Percentiles rank a stretch among this genome's conserved stretches.
Conservation (phyloP, 2,329 filamentous ascomycete species). For the Fusarium equiseti region DNA sequence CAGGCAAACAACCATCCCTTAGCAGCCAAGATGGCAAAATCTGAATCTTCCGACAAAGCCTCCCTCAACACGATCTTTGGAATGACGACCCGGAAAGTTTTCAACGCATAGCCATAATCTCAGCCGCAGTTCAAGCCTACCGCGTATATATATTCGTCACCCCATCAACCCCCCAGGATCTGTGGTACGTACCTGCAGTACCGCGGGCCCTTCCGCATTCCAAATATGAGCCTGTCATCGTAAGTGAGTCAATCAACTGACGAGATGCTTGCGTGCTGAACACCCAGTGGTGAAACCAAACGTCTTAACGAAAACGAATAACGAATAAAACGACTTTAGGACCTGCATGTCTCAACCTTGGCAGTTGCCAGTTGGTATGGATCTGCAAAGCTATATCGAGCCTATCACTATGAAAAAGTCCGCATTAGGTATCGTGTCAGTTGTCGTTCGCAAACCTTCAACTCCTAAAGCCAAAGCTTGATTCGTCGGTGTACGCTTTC, state of each 20-base stretch:
- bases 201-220: slow-evolving; percentile 18
- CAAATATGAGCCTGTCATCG: neutral
- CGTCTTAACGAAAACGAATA: slow-evolving; percentile 10
- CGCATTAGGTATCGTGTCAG: slow-evolving; percentile 24
- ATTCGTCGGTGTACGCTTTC: slow-evolving; percentile 20
- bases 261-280: neutral
- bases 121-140: neutral
- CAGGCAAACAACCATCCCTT: neutral
- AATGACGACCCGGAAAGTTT: slow-evolving; percentile 2
- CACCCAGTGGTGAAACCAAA: slow-evolving; percentile 1
- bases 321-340: slow-evolving; percentile 9
- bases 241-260: neutral
- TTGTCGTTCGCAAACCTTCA: slow-evolving; percentile 4
- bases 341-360: slow-evolving; percentile 5
- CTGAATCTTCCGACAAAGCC: neutral
- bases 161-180: slow-evolving; percentile 10
- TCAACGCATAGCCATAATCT: neutral
- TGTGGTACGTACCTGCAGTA: slow-evolving; percentile 10
- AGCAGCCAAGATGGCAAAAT: neutral
- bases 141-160: neutral
- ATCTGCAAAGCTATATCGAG: slow-evolving; percentile 7
- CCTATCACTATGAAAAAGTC: neutral
- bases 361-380: slow-evolving; percentile 17
- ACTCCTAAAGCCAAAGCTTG: neutral
- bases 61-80: neutral